These are phyloP conservation scores for Phaffia australis DNA, from an alignment of 768 basidiomycete genomes.

Conservation along the genomic window DNA sequence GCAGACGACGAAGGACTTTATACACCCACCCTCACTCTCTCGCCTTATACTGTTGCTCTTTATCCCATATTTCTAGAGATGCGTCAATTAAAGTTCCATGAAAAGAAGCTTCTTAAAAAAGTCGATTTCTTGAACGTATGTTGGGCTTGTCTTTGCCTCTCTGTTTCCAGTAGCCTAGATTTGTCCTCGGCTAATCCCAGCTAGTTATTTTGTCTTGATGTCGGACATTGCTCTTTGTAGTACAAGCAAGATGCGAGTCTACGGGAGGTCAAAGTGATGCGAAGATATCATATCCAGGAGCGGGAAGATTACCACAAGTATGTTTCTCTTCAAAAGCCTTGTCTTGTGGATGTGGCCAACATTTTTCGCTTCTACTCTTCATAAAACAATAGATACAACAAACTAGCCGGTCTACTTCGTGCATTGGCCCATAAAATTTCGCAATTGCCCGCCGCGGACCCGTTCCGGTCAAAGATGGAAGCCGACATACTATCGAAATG, in stretches of 20 bases:
- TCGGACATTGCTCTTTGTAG: conserved; percentile 40
- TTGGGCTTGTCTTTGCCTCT: conserved; percentile 15
- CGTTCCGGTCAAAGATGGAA: conserved; percentile 75
- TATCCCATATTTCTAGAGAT: conserved; percentile 40
- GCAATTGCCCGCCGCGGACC: conserved; percentile 76
- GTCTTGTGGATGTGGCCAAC: background rate
- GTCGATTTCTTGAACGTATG: conserved; percentile 89
- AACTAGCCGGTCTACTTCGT: conserved; percentile 75
- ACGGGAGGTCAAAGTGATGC: conserved; percentile 86
- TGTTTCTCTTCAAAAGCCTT: conserved; percentile 22
- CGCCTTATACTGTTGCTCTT: background rate
- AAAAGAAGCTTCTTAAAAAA: conserved; percentile 86
- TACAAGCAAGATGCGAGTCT: conserved; percentile 93
- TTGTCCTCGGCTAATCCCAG: no score
- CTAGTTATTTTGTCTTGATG: background rate
- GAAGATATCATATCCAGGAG: conserved; percentile 88
- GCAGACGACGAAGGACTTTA: no score
- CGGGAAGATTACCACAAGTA: conserved; percentile 90
- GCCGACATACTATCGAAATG: conserved; percentile 79
- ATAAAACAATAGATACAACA: conserved; percentile 68
- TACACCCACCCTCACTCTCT: no score
- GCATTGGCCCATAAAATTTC: conserved; percentile 77
- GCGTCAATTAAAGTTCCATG: conserved; percentile 90
- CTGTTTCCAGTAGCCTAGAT: background rate
- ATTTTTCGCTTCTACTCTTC: background rate